Percentiles rank a stretch among this genome's conserved stretches.
phyloP scores from a whole-genome alignment of 2,329 filamentous ascomycete species.

The Fusarium avenaceum region DNA sequence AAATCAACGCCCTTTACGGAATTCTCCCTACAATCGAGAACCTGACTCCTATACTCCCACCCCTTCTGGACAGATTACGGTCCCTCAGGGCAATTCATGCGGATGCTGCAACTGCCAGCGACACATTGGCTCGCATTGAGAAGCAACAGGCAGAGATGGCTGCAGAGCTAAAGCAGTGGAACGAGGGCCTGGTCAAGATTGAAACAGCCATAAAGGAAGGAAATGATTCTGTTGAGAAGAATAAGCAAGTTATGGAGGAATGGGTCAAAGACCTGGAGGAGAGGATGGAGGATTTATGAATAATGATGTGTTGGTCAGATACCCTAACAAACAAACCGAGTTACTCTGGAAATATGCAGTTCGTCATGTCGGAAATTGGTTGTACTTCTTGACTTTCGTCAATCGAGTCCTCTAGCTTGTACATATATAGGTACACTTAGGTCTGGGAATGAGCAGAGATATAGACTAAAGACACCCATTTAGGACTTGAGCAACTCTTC shows the following conservation, averaged over 20 bases:
- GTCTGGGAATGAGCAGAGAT: no score
- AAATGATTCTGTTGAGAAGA: constrained; percentile 78
- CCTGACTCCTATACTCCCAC: constrained; percentile 85
- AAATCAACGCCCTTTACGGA: constrained; percentile 92
- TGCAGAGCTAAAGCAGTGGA: constrained; percentile 87
- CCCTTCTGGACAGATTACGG: constrained; percentile 85
- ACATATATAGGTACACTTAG: not conserved
- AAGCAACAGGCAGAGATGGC: constrained; percentile 85
- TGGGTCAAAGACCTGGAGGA: constrained; percentile 91
- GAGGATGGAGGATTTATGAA: constrained; percentile 74
- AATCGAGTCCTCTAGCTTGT: not conserved
- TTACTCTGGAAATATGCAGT: not conserved
- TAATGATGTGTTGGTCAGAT: constrained; percentile 49
- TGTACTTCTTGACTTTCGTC: not conserved
- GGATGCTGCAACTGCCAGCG: constrained; percentile 84
- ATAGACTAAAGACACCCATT: no score
- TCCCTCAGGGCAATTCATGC: constrained; percentile 88
- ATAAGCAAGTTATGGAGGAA: constrained; percentile 85
- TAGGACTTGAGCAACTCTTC: not conserved
- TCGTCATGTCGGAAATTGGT: not conserved
- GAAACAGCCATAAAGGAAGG: constrained; percentile 80
- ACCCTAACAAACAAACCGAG: constrained; percentile 48
- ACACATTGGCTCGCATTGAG: constrained; percentile 83
- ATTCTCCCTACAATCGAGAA: constrained; percentile 90
- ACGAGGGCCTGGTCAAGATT: constrained; percentile 81